A percentile compares a stretch with the other conserved stretches of the same genome.
Evolutionary conservation across 148 eudicot species (phyloP).

Genomic region (Cornus controversa): DNA sequence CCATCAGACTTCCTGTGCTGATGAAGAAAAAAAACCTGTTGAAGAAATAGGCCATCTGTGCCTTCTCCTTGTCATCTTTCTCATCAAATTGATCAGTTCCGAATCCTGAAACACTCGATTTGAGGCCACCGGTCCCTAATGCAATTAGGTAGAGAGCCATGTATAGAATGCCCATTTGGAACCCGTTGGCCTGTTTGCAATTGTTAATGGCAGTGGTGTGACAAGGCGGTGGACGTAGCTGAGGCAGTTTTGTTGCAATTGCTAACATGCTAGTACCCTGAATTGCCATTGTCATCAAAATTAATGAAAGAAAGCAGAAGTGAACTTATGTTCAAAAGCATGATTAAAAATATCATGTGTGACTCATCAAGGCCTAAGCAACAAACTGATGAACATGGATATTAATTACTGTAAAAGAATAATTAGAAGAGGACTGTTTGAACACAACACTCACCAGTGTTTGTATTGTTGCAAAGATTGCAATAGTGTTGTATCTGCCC

Average conservation of each 20-base stretch:
- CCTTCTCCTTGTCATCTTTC: constrained; percentile 60
- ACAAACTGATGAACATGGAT: too few relatives aligned
- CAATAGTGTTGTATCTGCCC: constrained; percentile 79
- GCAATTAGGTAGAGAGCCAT: constrained; percentile 54
- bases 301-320: too few relatives aligned
- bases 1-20: constrained; percentile 71
- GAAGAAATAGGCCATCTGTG: constrained; percentile 86
- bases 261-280: constrained; percentile 75
- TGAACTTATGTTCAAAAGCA: too few relatives aligned
- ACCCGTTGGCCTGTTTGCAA: constrained; percentile 58
- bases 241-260: constrained; percentile 57
- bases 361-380: too few relatives aligned
- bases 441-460: constrained; percentile 36
- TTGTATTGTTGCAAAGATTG: constrained; percentile 61
- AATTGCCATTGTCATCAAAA: neutral
- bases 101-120: constrained; percentile 74
- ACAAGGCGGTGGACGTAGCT: constrained; percentile 67
- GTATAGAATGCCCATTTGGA: constrained; percentile 66
- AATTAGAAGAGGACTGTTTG: too few relatives aligned
- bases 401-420: too few relatives aligned
- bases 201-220: constrained; percentile 15
- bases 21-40: constrained; percentile 91
- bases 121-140: constrained; percentile 68
- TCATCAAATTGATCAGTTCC: constrained; percentile 73
- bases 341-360: too few relatives aligned